Evolutionary conservation across 805 yeast species (phyloP).

Genomic region (Wickerhamiella musiphila): DNA sequence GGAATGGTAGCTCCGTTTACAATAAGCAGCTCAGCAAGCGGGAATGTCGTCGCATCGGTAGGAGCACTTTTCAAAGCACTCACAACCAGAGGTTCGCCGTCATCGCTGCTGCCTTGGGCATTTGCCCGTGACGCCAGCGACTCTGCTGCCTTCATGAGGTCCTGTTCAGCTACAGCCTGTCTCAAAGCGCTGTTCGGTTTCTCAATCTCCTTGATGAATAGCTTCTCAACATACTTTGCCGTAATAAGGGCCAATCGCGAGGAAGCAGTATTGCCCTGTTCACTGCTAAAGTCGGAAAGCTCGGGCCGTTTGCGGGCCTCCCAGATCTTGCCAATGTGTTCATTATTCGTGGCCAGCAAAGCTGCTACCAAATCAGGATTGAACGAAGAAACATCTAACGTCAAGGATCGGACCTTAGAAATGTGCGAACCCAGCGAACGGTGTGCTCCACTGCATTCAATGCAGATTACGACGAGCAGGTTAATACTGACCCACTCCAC

Average conservation of each 20-base stretch:
- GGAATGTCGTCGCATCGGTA: conserved; percentile 16
- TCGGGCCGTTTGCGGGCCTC: conserved; percentile 27
- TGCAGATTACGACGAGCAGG: conserved; percentile 53
- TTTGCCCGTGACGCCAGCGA: conserved; percentile 27
- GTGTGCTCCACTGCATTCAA: conserved; percentile 78
- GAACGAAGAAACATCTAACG: conserved; percentile 44
- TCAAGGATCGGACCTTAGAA: conserved; percentile 60
- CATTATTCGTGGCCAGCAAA: conserved; percentile 40
- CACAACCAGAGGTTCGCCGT: conserved; percentile 19
- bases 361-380: conserved; percentile 42
- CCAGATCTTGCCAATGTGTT: conserved; percentile 38
- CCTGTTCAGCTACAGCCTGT: conserved; percentile 20
- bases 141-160: conserved; percentile 16
- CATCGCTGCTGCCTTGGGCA: conserved; percentile 18
- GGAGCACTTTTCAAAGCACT: conserved; percentile 20
- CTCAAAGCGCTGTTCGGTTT: conserved; percentile 22
- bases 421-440: conserved; percentile 71
- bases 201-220: conserved; percentile 25
- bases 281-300: conserved; percentile 21
- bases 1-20: conserved; percentile 23
- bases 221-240: conserved; percentile 43
- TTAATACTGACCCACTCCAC: conserved; percentile 86
- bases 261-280: conserved; percentile 24
- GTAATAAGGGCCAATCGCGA: conserved; percentile 42
- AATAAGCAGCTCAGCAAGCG: conserved; percentile 24